Percentiles rank a stretch among this genome's conserved stretches.
These are phyloP conservation scores for Fusarium domesticum DNA, from an alignment of 2,329 filamentous ascomycete genomes.

Conservation along the genomic window DNA sequence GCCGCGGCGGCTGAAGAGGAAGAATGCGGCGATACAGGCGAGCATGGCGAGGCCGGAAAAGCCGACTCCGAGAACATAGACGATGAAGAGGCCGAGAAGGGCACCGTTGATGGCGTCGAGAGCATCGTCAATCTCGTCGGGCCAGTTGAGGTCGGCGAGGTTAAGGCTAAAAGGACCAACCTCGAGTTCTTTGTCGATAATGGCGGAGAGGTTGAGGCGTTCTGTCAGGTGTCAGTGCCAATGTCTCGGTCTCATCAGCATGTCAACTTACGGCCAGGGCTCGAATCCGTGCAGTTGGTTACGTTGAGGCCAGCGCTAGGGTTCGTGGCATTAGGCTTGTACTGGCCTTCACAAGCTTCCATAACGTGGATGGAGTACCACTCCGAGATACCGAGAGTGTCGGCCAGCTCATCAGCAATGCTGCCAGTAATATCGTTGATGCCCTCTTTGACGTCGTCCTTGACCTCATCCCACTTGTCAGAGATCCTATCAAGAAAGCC, in stretches of 20 bases:
- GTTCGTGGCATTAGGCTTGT: constrained; percentile 42
- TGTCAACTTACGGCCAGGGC: constrained; percentile 37
- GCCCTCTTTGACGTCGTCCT: constrained; percentile 36
- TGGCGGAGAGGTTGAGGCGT: constrained; percentile 46
- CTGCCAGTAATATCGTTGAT: constrained; percentile 41
- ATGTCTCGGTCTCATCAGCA: too few species aligned
- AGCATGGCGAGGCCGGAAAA: constrained; percentile 46
- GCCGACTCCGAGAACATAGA: constrained; percentile 46
- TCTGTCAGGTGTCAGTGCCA: constrained; percentile 22
- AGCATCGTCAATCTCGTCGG: constrained; percentile 43
- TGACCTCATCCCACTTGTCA: constrained; percentile 32
- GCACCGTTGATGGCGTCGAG: constrained; percentile 48
- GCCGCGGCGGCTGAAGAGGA: constrained; percentile 28
- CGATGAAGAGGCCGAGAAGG: constrained; percentile 47
- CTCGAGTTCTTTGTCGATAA: constrained; percentile 46
- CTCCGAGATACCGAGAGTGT: constrained; percentile 45
- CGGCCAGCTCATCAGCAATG: constrained; percentile 39
- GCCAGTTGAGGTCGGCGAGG: constrained; percentile 45
- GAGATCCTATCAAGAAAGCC: constrained; percentile 30
- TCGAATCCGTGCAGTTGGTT: constrained; percentile 43
- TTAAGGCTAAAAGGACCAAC: constrained; percentile 45
- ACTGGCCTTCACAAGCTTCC: constrained; percentile 46
- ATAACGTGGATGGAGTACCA: constrained; percentile 53
- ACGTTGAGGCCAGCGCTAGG: constrained; percentile 39
- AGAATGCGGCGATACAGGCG: constrained; percentile 35